Base-by-base conservation (phyloP, 345 rosid genomes). In the Anacardium occidentale region DNA sequence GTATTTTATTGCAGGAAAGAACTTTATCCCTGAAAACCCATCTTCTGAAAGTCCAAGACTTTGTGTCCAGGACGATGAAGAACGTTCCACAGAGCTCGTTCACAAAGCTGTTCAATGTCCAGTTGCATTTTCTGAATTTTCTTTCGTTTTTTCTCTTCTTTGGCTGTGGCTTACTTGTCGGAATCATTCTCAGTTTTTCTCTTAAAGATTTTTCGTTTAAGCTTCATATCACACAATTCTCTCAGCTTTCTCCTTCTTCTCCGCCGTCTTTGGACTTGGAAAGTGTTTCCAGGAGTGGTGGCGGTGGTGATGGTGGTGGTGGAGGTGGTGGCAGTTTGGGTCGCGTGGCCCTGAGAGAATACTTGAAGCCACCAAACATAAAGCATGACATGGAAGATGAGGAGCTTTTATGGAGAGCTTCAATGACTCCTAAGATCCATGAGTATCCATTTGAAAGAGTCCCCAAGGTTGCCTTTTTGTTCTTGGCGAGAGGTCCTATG, bases 391-490 rank as follows among this genome's bases (percentile, higher is more conserved):
- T 94, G 97, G 82, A 81, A 24, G 98, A 94, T 22, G 75, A 77
- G 18, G 97, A 87, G 77, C 85, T 93, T 69, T 63, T 88, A 0
- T 84, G 97, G 97, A 86, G 83, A 76, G 95, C 97, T 40, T 91
- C 97, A 20, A 76, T 83, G 86, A 72, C 75, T 0, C 89, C 92
- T 0, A 66, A 55, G 62, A 81, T 82, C 24, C 34, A 7, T 0
- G 52, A 69, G 17, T 81, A 73, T 63, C 97, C 94, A 25, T 86
- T 80, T 65, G 70, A 79, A 4, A 70, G 88, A 59, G 82, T 78
- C 25, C 97, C 88, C 8, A 89, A 91, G 71, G 83, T 93, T 45
- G 98, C 97, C 6, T 91, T 91, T 84, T 56, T 93, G 98, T 93
- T 91, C 83, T 77, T 93, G 86, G 85, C 88, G 2, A 88, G 85